These are phyloP conservation scores for Acacia melanoxylon DNA, from an alignment of 306 rosid genomes.

Conservation along the genomic window DNA sequence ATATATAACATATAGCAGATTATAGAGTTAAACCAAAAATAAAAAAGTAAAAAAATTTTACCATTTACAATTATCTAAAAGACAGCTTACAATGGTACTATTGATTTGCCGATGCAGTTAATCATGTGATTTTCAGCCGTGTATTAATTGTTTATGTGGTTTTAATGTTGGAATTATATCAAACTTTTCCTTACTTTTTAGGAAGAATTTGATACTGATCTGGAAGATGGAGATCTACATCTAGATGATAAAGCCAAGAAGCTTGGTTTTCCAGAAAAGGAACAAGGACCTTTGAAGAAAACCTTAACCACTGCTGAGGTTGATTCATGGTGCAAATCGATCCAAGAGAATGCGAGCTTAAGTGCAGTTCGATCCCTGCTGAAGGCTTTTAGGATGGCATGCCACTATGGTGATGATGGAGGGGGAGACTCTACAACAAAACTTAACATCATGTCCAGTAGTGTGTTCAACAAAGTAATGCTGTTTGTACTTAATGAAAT, in stretches of 20 bases:
- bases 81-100: not conserved
- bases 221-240: slow-evolving; percentile 50
- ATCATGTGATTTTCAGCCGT: not conserved
- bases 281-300: slow-evolving; percentile 42
- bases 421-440: slow-evolving; percentile 53
- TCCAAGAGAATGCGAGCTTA: slow-evolving; percentile 62
- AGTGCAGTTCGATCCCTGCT: slow-evolving; percentile 65
- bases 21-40: not conserved
- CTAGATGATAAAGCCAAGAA: slow-evolving; percentile 36
- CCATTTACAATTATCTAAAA: not conserved
- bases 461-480: slow-evolving; percentile 90
- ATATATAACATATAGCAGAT: not conserved
- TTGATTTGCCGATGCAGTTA: not conserved
- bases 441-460: slow-evolving; percentile 75
- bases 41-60: not conserved
- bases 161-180: not conserved
- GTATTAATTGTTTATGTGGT: not conserved
- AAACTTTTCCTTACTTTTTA: slow-evolving; percentile 40
- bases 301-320: slow-evolving; percentile 74
- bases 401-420: slow-evolving; percentile 92
- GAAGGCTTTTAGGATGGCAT: slow-evolving; percentile 84
- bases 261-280: slow-evolving; percentile 41
- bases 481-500: slow-evolving; percentile 75
- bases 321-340: slow-evolving; percentile 71
- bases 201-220: slow-evolving; percentile 59